These are phyloP conservation scores for Yarrowia phangngaensis DNA, from an alignment of 805 yeast species.

Conservation along the genomic window DNA sequence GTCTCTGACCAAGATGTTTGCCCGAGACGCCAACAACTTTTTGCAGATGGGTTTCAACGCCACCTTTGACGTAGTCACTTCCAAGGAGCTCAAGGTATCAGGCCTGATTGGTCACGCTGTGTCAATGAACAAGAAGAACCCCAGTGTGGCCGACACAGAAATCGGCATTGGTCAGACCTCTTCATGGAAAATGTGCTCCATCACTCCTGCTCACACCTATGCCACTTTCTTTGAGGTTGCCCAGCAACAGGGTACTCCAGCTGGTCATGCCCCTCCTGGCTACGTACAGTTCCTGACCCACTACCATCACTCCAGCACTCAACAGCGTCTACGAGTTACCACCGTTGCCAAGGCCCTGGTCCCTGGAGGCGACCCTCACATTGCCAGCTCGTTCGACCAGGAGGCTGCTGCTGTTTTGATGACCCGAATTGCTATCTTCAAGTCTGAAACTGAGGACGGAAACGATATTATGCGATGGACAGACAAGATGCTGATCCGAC, in stretches of 20 bases:
- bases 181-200: conserved; percentile 77
- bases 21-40: conserved; percentile 81
- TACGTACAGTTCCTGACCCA: conserved; percentile 76
- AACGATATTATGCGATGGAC: conserved; percentile 90
- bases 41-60: conserved; percentile 90
- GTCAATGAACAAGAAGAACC: conserved; percentile 56
- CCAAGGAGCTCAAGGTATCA: conserved; percentile 76
- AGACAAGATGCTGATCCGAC: conserved; percentile 74
- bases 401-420: conserved; percentile 93
- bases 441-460: conserved; percentile 73
- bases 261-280: conserved; percentile 31
- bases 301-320: conserved; percentile 85
- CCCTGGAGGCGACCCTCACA: conserved; percentile 48
- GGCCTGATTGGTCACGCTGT: conserved; percentile 94
- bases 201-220: conserved; percentile 84
- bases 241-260: conserved; percentile 40
- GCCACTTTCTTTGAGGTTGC: conserved; percentile 84
- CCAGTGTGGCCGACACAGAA: conserved; percentile 82
- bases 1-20: conserved; percentile 80
- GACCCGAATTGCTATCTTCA: conserved; percentile 80
- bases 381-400: conserved; percentile 72
- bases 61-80: conserved; percentile 73
- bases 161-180: conserved; percentile 92
- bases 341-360: conserved; percentile 54
- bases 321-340: conserved; percentile 79